Conservation (phyloP, 2,329 filamentous ascomycete genomes). For the Leptographium radiaticola region DNA sequence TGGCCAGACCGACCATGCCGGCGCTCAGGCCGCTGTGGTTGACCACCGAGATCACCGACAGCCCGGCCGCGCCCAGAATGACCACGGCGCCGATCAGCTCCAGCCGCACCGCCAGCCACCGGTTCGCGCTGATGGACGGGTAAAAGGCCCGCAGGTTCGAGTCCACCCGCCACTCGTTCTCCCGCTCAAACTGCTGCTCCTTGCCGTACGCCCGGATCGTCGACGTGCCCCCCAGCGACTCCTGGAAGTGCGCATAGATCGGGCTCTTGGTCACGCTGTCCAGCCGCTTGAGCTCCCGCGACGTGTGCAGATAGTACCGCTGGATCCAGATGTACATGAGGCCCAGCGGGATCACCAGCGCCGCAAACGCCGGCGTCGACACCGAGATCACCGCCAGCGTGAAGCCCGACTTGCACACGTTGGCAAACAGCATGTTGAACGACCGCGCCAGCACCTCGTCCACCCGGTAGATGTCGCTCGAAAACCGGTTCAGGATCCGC, state of each 20-base stretch:
- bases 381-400: conserved; percentile 77
- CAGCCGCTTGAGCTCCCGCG: conserved; percentile 87
- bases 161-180: conserved; percentile 97
- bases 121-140: conserved; percentile 84
- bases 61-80: conserved; percentile 73
- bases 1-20: conserved; percentile 78
- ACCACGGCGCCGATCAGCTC: conserved; percentile 94
- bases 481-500: conserved; percentile 94
- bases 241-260: conserved; percentile 97
- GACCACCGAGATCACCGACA: conserved; percentile 69
- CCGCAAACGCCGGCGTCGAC: conserved; percentile 66
- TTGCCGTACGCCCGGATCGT: conserved; percentile 94
- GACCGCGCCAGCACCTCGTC: conserved; percentile 91
- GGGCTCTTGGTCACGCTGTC: conserved; percentile 93
- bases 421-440: conserved; percentile 92
- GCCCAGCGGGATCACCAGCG: conserved; percentile 68
- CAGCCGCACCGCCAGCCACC: conserved; percentile 88
- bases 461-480: conserved; percentile 67
- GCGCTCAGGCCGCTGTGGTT: conserved; percentile 48
- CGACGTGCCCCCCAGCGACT: conserved; percentile 83
- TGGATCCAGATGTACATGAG: conserved; percentile 86
- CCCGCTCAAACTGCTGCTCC: conserved; percentile 71
- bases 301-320: conserved; percentile 91
- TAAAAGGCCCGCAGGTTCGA: conserved; percentile 90
- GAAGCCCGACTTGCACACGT: conserved; percentile 62